Percentiles rank a stretch among this genome's conserved stretches.
phyloP scores from a whole-genome alignment of 1,284 basidiomycete species.

The Leccinum griseonigrum region DNA sequence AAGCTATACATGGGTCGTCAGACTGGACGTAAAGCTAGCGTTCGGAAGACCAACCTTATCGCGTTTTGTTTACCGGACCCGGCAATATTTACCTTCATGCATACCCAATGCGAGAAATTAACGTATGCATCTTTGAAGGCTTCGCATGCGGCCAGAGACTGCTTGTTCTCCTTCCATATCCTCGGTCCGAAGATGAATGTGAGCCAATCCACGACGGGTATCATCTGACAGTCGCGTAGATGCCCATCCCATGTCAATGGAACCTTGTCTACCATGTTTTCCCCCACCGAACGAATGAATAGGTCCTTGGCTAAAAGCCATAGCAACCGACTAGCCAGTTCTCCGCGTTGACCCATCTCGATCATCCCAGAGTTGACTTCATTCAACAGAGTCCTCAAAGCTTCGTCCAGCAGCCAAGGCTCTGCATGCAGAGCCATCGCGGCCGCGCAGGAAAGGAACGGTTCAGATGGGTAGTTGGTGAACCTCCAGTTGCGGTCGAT shows the following conservation, averaged over 20 bases:
- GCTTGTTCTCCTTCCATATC: not conserved
- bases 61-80: not conserved
- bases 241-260: not conserved
- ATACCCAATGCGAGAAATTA: constrained; percentile 16
- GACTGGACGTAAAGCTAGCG: not conserved
- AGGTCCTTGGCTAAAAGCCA: constrained; percentile 10
- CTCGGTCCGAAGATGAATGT: constrained; percentile 14
- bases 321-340: not conserved
- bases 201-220: constrained; percentile 9
- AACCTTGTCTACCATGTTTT: not conserved
- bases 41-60: not conserved
- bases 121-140: constrained; percentile 5
- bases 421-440: not conserved
- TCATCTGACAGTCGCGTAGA: constrained; percentile 7
- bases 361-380: not conserved
- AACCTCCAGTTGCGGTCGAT: not conserved
- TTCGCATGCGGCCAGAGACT: not conserved
- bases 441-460: constrained; percentile 1
- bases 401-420: not conserved
- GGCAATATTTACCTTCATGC: constrained; percentile 1
- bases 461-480: not conserved
- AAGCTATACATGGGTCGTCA: not conserved
- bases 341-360: not conserved
- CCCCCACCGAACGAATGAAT: not conserved
- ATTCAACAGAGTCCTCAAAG: not conserved